Evolutionary conservation across 1,284 basidiomycete species (phyloP), one percentile per base, ranked within the genome.

Genomic region (Pseudozyma sp.): DNA sequence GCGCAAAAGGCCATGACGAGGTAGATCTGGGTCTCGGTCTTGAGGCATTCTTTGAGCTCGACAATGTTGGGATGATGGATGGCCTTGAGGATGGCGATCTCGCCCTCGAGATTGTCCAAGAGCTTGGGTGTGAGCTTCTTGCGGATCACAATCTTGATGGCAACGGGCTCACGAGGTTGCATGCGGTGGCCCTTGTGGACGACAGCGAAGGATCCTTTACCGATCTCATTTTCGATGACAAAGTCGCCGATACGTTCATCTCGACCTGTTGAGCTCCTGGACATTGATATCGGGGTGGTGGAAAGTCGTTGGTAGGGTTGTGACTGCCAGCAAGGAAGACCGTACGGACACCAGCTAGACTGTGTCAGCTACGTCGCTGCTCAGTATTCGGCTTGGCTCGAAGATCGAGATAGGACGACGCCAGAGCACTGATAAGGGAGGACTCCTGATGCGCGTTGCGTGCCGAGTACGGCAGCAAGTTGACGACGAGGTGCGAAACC

Each of bases 1-100:
- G 94, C 90, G 85, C 96, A 98, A 85, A 90, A 98, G 81, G 96
- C 94, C 92, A 99, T 99, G 82, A 99, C 92, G 59, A 99, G 90
- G 87, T 97, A 97, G 84, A 99, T 97, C 84, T 96, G 91, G 61
- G 90, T 89, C 78, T 95, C 92, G 31, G 93, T 93, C 82, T 94
- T 92, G 67, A 98, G 90, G 80, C 97, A 97, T 84, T 98, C 94
- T 59, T 94, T 90, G 29, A 99, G 88, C 75, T 91, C 91, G 33
- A 97, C 97, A 60, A 99, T 92, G 86, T 98, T 94, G 55, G 92
- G 89, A 85, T 99, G 94, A 17, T 92, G 92, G 62, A 98, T 89
- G 4, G 91, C 90, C 87, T 97, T 98, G 80, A 99, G 90, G 75
- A 99, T 98, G 74, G 93, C 91, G 75, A 99, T 98, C 88, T 99